Percentiles rank a stretch among this genome's conserved stretches.
Evolutionary conservation across 2,329 filamentous ascomycete species (phyloP).

Genomic region (Aphanoascus verrucosus): DNA sequence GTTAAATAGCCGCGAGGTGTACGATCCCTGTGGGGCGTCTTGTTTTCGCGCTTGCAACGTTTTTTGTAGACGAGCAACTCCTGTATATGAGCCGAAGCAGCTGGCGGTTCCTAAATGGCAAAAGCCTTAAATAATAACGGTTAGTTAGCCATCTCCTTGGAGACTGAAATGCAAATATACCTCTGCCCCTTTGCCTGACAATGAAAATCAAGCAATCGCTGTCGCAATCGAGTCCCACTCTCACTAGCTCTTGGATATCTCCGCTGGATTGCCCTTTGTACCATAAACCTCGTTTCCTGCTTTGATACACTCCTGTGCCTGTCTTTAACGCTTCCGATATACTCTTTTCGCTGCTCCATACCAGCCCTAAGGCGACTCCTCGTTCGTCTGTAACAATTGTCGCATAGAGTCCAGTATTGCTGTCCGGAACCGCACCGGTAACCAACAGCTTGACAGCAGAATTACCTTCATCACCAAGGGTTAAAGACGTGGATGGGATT

Average conservation of each 20-base stretch:
- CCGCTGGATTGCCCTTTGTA: conserved; percentile 93
- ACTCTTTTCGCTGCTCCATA: conserved; percentile 90
- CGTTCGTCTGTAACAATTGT: conserved; percentile 86
- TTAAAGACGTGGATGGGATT: conserved; percentile 59
- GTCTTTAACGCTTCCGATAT: conserved; percentile 76
- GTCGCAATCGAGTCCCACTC: conserved; percentile 82
- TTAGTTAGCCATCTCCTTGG: conserved; percentile 12
- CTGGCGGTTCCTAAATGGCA: conserved; percentile 87
- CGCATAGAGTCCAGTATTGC: conserved; percentile 70
- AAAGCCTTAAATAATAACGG: conserved; percentile 49
- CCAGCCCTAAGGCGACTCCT: conserved; percentile 72
- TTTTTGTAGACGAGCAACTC: conserved; percentile 74
- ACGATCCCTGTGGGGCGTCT: conserved; percentile 78
- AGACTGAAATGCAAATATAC: conserved; percentile 27
- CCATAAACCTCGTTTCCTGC: conserved; percentile 89
- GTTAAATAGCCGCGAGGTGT: conserved; percentile 84
- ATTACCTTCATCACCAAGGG: conserved; percentile 51
- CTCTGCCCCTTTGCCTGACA: conserved; percentile 75
- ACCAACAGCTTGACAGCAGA: conserved; percentile 62
- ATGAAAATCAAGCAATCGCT: conserved; percentile 83
- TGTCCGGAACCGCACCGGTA: conserved; percentile 66
- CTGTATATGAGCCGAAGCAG: conserved; percentile 78
- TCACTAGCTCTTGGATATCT: conserved; percentile 80
- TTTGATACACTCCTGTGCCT: conserved; percentile 82
- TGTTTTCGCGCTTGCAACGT: conserved; percentile 72